phyloP scores from a whole-genome alignment of 495 filamentous ascomycete genomes.

The Arthonia radiata region DNA sequence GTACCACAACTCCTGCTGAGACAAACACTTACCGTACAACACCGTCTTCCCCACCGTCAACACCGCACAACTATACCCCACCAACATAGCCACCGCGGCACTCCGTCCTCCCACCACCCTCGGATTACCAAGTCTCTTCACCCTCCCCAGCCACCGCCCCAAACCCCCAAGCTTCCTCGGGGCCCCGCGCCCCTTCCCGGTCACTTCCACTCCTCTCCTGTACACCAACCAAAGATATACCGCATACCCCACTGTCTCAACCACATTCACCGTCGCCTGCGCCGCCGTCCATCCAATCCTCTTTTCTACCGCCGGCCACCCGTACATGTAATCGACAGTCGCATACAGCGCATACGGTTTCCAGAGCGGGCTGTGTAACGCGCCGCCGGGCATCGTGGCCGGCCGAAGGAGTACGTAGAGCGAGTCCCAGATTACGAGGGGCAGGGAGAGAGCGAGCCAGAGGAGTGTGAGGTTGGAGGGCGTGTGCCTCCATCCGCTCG shows the following conservation, averaged over 20 bases:
- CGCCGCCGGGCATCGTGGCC: constrained; percentile 58
- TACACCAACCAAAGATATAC: constrained; percentile 42
- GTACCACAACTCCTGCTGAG: background rate
- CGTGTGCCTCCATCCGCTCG: constrained; percentile 33
- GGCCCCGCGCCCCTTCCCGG: constrained; percentile 9
- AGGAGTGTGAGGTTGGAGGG: constrained; percentile 36
- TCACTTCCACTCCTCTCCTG: constrained; percentile 15
- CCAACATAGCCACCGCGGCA: constrained; percentile 37
- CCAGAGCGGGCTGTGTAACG: constrained; percentile 50
- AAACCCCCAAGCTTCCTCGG: constrained; percentile 13
- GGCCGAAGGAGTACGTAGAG: constrained; percentile 64
- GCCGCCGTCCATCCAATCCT: constrained; percentile 58
- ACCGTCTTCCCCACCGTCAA: constrained; percentile 79
- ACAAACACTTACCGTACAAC: constrained; percentile 44
- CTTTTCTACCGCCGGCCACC: constrained; percentile 47
- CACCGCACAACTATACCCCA: constrained; percentile 41
- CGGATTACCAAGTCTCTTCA: too few relatives aligned
- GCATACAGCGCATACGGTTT: constrained; percentile 64
- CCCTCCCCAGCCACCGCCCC: constrained; percentile 10
- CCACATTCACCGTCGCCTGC: constrained; percentile 44
- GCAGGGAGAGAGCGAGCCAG: constrained; percentile 60
- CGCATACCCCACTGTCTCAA: constrained; percentile 48
- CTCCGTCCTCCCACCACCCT: constrained; percentile 20
- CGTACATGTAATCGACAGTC: constrained; percentile 61
- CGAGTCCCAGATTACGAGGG: constrained; percentile 64